Evolutionary conservation across 2,329 filamentous ascomycete species (phyloP).

Genomic region (Ophiostoma ips): DNA sequence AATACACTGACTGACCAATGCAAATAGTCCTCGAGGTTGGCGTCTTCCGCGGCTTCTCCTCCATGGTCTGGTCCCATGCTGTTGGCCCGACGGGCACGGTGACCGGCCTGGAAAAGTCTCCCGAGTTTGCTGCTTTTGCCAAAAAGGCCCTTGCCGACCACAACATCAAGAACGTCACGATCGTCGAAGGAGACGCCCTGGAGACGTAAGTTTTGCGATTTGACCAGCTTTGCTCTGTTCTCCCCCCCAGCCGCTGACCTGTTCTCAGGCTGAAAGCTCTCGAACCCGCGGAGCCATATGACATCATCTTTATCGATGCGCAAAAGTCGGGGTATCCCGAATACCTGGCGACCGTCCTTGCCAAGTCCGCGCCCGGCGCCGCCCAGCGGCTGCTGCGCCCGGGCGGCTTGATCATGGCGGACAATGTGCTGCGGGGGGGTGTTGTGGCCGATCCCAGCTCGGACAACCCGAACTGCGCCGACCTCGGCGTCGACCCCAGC

Average conservation of each 20-base stretch:
- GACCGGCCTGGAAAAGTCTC: conserved; percentile 30
- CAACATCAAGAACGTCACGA: conserved; percentile 30
- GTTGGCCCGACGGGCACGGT: conserved; percentile 29
- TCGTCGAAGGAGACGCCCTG: conserved; percentile 32
- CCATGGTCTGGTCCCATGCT: conserved; percentile 33
- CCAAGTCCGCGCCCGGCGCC: conserved; percentile 25
- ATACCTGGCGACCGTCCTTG: conserved; percentile 33
- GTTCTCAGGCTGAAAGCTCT: conserved; percentile 20
- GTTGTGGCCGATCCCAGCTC: conserved; percentile 28
- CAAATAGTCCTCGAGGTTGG: conserved; percentile 31
- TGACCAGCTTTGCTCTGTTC: too few species aligned
- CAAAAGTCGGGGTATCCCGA: conserved; percentile 37
- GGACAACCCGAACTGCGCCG: conserved; percentile 18
- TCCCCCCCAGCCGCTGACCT: neutral
- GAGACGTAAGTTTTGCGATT: conserved; percentile 33
- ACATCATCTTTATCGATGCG: conserved; percentile 40
- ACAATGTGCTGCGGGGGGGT: conserved; percentile 37
- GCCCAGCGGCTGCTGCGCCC: conserved; percentile 29
- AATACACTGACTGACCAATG: too few species aligned
- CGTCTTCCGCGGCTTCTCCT: conserved; percentile 35
- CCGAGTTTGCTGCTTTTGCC: conserved; percentile 29
- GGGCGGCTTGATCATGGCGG: conserved; percentile 38
- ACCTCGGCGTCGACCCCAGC: neutral
- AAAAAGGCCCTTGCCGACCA: conserved; percentile 25
- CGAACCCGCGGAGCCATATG: conserved; percentile 29